Conservation (phyloP, 2,329 filamentous ascomycete species). For the Trichoderma lentiforme region DNA sequence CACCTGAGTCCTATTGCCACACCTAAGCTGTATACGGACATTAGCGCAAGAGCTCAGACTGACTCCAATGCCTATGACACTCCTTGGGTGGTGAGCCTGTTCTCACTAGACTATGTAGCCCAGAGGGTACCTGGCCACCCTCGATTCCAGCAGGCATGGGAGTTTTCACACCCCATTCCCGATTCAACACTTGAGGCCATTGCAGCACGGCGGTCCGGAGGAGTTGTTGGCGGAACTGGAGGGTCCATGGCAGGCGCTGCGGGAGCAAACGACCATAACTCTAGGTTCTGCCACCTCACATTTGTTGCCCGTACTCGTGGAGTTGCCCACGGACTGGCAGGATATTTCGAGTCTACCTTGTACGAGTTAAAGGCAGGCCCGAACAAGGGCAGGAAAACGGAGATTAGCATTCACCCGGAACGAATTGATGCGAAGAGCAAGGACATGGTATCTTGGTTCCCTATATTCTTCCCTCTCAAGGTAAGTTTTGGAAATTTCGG, state of each 20-base stretch:
- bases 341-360: constrained; percentile 95
- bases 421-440: constrained; percentile 89
- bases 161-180: constrained; percentile 74
- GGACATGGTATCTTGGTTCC: constrained; percentile 99
- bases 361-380: constrained; percentile 57
- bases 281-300: constrained; percentile 70
- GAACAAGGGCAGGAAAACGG: constrained; percentile 55
- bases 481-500: constrained; percentile 45
- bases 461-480: constrained; percentile 95
- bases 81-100: constrained; percentile 91
- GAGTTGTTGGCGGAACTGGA: constrained; percentile 62
- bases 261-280: constrained; percentile 88
- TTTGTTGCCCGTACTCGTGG: constrained; percentile 79
- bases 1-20: constrained; percentile 90
- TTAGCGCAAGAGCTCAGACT: constrained; percentile 57
- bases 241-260: constrained; percentile 72
- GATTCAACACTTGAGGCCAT: constrained; percentile 52
- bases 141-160: constrained; percentile 74
- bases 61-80: constrained; percentile 79
- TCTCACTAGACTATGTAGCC: constrained; percentile 82
- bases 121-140: constrained; percentile 55
- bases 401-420: constrained; percentile 89
- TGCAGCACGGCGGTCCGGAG: constrained; percentile 58
- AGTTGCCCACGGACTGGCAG: constrained; percentile 84
- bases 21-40: constrained; percentile 79